These are phyloP conservation scores for Teunomyces kruisii DNA, from an alignment of 805 yeast genomes.

Conservation along the genomic window DNA sequence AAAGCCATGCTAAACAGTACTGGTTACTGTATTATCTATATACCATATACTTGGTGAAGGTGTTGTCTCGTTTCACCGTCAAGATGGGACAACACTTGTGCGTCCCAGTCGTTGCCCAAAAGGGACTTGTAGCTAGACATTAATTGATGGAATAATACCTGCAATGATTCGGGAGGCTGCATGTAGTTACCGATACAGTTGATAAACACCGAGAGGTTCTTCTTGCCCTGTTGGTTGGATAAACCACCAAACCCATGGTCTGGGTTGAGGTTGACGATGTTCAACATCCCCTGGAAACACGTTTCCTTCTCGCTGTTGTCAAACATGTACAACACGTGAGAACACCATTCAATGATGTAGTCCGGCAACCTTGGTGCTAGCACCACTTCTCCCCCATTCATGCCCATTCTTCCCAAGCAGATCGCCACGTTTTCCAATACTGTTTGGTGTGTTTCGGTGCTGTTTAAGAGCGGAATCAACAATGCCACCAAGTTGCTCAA, in stretches of 20 bases:
- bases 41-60: slow-evolving; percentile 21
- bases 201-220: slow-evolving; percentile 52
- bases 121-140: slow-evolving; percentile 46
- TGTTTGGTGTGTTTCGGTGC: slow-evolving; percentile 55
- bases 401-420: slow-evolving; percentile 83
- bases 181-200: slow-evolving; percentile 58
- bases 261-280: slow-evolving; percentile 65
- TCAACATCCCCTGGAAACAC: slow-evolving; percentile 82
- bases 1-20: neutral
- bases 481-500: slow-evolving; percentile 53
- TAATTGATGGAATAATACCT: slow-evolving; percentile 44
- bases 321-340: slow-evolving; percentile 60
- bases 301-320: slow-evolving; percentile 89
- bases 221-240: slow-evolving; percentile 43
- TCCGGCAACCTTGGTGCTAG: slow-evolving; percentile 56
- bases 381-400: slow-evolving; percentile 56
- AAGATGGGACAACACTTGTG: slow-evolving; percentile 28
- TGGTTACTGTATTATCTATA: slow-evolving; percentile 8
- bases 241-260: slow-evolving; percentile 51
- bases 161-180: slow-evolving; percentile 49
- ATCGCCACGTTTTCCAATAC: slow-evolving; percentile 87
- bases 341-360: slow-evolving; percentile 68
- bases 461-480: slow-evolving; percentile 59
- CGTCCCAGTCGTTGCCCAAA: slow-evolving; percentile 44
- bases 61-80: slow-evolving; percentile 29